Evolutionary conservation across 768 basidiomycete species (phyloP).

Genomic region (Suillus hirtellus): DNA sequence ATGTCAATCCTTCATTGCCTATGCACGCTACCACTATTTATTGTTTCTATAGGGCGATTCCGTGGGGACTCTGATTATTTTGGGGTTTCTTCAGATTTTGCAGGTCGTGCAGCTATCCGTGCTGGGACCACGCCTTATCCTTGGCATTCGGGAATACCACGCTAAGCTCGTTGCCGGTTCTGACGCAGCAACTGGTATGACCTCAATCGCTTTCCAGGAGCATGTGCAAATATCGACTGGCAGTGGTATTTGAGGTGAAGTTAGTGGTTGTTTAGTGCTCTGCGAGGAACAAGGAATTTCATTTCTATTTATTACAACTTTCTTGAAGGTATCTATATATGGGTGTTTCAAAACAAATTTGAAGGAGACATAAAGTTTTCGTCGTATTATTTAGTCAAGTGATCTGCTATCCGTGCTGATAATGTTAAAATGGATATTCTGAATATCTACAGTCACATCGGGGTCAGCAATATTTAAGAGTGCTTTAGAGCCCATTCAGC

Average conservation of each 20-base stretch:
- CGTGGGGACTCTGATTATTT: fast-evolving
- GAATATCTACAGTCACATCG: too few species aligned
- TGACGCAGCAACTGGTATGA: background rate
- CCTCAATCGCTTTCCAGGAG: background rate
- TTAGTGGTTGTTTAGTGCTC: background rate
- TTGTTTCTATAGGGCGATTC: background rate
- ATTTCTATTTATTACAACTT: too few species aligned
- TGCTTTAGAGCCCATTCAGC: too few species aligned
- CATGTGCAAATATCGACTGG: background rate
- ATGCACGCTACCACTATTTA: background rate
- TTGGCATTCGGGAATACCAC: background rate
- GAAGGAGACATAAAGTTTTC: too few species aligned
- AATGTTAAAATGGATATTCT: too few species aligned
- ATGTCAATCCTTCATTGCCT: background rate
- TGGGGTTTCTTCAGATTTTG: fast-evolving
- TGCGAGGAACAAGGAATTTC: too few species aligned
- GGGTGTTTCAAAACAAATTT: too few species aligned
- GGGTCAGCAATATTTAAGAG: too few species aligned
- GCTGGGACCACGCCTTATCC: background rate
- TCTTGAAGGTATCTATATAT: too few species aligned
- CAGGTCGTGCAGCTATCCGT: background rate
- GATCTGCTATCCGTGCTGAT: too few species aligned
- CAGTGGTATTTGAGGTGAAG: background rate
- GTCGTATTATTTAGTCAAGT: too few species aligned
- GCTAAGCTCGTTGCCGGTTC: background rate